Conservation (phyloP, 176 grass and related monocot species). For the Aegilops sharonensis region DNA sequence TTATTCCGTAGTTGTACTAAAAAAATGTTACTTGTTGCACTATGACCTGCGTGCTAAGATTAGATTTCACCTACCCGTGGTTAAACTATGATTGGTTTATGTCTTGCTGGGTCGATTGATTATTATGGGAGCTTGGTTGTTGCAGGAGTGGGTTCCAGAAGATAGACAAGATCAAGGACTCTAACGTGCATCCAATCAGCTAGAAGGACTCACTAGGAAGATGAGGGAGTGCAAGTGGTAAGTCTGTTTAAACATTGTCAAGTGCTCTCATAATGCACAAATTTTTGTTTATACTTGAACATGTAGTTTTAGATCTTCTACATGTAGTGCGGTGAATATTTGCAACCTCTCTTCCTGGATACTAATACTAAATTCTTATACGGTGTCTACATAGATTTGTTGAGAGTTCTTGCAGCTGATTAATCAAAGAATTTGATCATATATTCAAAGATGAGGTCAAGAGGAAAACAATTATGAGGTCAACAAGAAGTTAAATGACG, state of each 20-base stretch:
- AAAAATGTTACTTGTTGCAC: too few species aligned
- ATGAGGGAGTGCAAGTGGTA: constrained; percentile 94
- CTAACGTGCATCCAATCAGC: constrained; percentile 69
- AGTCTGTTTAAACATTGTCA: not conserved
- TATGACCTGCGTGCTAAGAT: too few species aligned
- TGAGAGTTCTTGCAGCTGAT: not conserved
- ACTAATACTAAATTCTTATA: not conserved
- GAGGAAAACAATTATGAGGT: constrained; percentile 47
- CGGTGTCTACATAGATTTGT: not conserved
- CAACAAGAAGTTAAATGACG: constrained; percentile 48
- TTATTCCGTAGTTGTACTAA: too few species aligned
- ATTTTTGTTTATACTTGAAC: not conserved
- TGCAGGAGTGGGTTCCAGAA: constrained; percentile 90
- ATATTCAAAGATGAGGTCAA: constrained; percentile 73
- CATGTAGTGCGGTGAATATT: not conserved
- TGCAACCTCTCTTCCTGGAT: not conserved
- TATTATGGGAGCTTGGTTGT: not conserved
- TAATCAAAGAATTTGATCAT: constrained; percentile 81
- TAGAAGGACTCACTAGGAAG: constrained; percentile 85
- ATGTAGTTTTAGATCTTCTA: not conserved
- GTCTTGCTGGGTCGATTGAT: not conserved
- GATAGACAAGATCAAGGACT: constrained; percentile 88
- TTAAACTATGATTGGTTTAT: too few species aligned
- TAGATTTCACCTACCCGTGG: too few species aligned
- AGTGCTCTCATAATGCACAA: not conserved